Base-by-base conservation (phyloP, 148 eudicot genomes). In the Vaccinium macrocarpon region DNA sequence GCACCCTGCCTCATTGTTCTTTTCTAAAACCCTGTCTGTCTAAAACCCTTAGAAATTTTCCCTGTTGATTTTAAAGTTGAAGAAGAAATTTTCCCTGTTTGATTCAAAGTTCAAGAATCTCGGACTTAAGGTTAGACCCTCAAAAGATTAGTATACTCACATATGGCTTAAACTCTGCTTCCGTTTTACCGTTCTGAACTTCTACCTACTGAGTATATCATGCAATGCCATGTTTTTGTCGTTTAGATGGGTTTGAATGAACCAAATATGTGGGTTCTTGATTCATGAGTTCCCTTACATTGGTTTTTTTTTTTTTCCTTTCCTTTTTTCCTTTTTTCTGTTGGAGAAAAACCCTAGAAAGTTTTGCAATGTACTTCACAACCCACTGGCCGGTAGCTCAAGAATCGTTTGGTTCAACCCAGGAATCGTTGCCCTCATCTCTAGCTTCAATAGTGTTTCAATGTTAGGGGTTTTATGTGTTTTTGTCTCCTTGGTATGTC, bases 71-170 rank as follows among this genome's bases (percentile, higher is more conserved):
- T 21, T 32, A 80, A 29, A 59, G 72, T 74, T 76, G 42, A n/a
- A 49, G 35, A 8, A 57, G 32, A 61, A 11, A 23, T 1, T 23
- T 50, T 52, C 18, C 71, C 3, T 42, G 46, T 81, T 64, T 49
- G 75, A 29, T 61, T 21, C 52, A 80, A 29, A 59, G 72, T 74
- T 76, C 55, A n/a, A 49, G 35, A 8, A 19, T 19, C 53, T 62
- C 3, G 50, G 72, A 66, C 35, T 61, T 12, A 66, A 84, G 86
- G 86, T 78, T 55, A 61, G 81, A 62, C 66, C 62, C 72, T 0
- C 12, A 49, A 27, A 59, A 61, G 23, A 48, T 25, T 25, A 16
- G 6, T n/a, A 6, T 32, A 21, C 73, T 75, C 42, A 48, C 64
- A 16, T 51, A 14, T 19, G 6, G 64, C 15, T 66, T 50, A 2